These are phyloP conservation scores for Rhazya stricta DNA, from an alignment of 257 asterid genomes.

Conservation along the genomic window DNA sequence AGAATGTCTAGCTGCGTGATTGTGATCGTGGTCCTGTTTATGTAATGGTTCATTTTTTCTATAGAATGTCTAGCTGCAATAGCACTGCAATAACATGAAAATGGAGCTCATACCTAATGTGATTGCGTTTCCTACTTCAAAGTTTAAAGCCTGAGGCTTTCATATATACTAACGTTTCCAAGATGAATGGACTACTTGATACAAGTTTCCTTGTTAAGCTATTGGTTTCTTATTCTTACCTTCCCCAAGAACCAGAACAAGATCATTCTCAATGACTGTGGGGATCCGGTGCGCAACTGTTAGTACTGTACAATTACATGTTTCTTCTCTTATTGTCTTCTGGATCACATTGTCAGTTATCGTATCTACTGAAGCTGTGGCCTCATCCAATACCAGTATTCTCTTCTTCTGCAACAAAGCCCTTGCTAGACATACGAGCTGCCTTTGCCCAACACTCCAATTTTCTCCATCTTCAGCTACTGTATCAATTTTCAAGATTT, in stretches of 20 bases:
- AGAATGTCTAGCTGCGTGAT: background rate
- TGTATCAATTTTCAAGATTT: conserved; percentile 18
- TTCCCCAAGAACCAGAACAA: conserved; percentile 71
- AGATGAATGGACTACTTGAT: background rate
- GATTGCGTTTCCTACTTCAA: background rate
- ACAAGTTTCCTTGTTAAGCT: background rate
- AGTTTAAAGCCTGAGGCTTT: background rate
- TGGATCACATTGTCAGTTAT: conserved; percentile 64
- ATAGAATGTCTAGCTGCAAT: background rate
- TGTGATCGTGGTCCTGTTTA: background rate
- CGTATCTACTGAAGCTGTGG: conserved; percentile 78
- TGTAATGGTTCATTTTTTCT: background rate
- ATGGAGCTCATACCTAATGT: background rate
- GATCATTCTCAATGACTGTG: conserved; percentile 76
- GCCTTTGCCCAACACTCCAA: conserved; percentile 86
- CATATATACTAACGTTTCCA: background rate
- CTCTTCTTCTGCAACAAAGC: conserved; percentile 59
- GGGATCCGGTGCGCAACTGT: conserved; percentile 87
- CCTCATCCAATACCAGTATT: conserved; percentile 71
- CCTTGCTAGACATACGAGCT: conserved; percentile 68
- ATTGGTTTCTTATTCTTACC: conserved; percentile 31
- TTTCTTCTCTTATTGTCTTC: conserved; percentile 68
- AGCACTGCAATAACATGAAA: background rate
- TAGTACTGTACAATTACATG: conserved; percentile 62
- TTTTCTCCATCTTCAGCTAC: conserved; percentile 90